phyloP scores from a whole-genome alignment of 2,329 filamentous ascomycete genomes.

The Monilinia polystroma region DNA sequence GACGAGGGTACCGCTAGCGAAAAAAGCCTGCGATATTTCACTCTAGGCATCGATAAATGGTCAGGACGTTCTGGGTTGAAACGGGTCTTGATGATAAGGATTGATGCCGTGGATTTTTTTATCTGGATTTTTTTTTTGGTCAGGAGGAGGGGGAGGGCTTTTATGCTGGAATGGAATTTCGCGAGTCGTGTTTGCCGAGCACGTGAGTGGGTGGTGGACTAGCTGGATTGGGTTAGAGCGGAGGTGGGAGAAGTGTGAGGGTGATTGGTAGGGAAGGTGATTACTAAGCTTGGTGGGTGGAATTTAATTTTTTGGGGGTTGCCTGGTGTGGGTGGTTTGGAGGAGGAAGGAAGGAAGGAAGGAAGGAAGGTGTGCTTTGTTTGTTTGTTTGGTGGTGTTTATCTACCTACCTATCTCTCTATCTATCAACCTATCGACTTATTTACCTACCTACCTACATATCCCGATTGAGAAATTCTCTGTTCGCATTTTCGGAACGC shows the following conservation, averaged over 20 bases:
- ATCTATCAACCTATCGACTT: too few species aligned
- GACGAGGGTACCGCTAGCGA: conserved; percentile 93
- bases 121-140: conserved; percentile 12
- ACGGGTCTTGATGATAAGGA: conserved; percentile 94
- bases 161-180: neutral
- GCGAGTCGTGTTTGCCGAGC: neutral
- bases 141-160: conserved; percentile 16
- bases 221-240: neutral
- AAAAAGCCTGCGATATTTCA: conserved; percentile 78
- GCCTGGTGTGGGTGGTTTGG: too few species aligned
- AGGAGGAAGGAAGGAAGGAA: too few species aligned
- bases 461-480: neutral
- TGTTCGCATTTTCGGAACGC: neutral
- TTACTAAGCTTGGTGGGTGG: too few species aligned
- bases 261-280: neutral
- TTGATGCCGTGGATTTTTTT: conserved; percentile 62
- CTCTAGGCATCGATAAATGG: conserved; percentile 92
- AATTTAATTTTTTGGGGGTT: too few species aligned
- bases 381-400: too few species aligned
- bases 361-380: too few species aligned
- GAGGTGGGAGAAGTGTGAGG: neutral
- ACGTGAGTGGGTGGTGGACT: neutral
- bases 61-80: conserved; percentile 74
- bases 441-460: too few species aligned
- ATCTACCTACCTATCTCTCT: too few species aligned